Percentiles rank a stretch among this genome's conserved stretches.
These are phyloP conservation scores for Saccharomyces hybrid DNA, from an alignment of 1,139 yeast species.

Conservation along the genomic window DNA sequence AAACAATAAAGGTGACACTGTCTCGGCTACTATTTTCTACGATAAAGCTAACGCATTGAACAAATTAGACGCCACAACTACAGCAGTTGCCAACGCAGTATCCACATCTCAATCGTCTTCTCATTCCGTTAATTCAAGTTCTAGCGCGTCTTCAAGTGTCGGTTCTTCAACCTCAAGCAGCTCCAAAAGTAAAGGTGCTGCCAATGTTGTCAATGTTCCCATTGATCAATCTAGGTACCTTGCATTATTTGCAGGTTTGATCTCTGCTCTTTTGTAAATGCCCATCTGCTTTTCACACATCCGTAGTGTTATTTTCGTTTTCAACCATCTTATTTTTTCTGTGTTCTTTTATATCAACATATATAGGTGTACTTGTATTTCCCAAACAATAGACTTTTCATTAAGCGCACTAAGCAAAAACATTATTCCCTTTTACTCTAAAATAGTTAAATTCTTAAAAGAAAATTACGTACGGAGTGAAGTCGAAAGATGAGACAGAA, in stretches of 20 bases:
- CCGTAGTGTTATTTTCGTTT: not conserved
- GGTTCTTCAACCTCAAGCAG: constrained; percentile 8
- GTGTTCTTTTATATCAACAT: not conserved
- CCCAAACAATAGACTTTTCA: not conserved
- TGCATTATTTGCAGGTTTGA: constrained; percentile 10
- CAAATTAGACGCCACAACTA: constrained; percentile 31
- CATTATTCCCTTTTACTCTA: too few species aligned
- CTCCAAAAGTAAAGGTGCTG: constrained; percentile 16
- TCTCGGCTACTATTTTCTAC: constrained; percentile 51
- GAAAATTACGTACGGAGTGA: not conserved
- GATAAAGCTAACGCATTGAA: constrained; percentile 36
- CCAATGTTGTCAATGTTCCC: constrained; percentile 7
- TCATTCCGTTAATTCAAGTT: constrained; percentile 4
- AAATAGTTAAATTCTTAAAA: too few species aligned
- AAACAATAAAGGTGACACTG: constrained; percentile 46
- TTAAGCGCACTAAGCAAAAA: not conserved
- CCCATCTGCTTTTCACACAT: not conserved
- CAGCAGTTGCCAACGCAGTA: constrained; percentile 30
- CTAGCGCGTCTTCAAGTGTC: constrained; percentile 3
- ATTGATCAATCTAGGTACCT: constrained; percentile 11
- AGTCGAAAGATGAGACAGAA: not conserved
- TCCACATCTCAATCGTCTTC: constrained; percentile 15
- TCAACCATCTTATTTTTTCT: not conserved
- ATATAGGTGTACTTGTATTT: not conserved
- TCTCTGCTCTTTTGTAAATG: constrained; percentile 13